Percentiles rank a stretch among this genome's conserved stretches.
These are phyloP conservation scores for Somion occarium DNA, from an alignment of 1,284 basidiomycete species.

Conservation along the genomic window DNA sequence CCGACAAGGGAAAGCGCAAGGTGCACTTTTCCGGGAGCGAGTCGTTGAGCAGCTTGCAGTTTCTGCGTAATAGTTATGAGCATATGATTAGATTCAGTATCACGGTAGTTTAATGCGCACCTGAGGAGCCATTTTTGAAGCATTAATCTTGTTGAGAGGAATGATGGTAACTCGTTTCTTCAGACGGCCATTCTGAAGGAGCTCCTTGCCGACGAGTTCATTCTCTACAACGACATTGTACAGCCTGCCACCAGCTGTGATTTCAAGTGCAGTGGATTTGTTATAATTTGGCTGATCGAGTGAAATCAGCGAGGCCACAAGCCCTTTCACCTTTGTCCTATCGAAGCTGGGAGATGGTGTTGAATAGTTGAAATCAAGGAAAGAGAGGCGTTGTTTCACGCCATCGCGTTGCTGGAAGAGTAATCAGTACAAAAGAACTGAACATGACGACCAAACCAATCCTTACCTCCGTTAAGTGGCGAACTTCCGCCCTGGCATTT, in stretches of 20 bases:
- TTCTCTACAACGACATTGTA: conserved; percentile 95
- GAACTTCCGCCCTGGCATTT: conserved; percentile 54
- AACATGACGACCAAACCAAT: not conserved
- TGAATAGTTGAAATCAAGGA: conserved; percentile 83
- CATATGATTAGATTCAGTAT: conserved; percentile 3
- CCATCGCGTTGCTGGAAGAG: conserved; percentile 61
- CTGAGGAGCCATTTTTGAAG: conserved; percentile 58
- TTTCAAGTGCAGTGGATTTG: conserved; percentile 89
- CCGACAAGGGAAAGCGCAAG: conserved; percentile 86
- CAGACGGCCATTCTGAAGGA: conserved; percentile 81
- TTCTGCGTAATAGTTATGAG: conserved; percentile 43
- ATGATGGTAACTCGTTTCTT: conserved; percentile 93
- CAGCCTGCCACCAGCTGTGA: conserved; percentile 88
- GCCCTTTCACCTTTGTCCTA: conserved; percentile 83
- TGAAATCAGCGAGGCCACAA: conserved; percentile 83
- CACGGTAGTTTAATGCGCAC: conserved; percentile 35
- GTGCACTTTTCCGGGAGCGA: conserved; percentile 83
- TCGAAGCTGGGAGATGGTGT: conserved; percentile 84
- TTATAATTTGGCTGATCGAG: conserved; percentile 70
- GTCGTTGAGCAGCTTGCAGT: conserved; percentile 67
- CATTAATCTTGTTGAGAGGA: conserved; percentile 89
- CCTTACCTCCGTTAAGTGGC: conserved; percentile 59
- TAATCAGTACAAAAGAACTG: not conserved
- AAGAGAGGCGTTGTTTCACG: conserved; percentile 65
- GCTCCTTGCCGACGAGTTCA: conserved; percentile 82